phyloP scores from a whole-genome alignment of 1,284 basidiomycete species.

The Trichosporon faecale region DNA sequence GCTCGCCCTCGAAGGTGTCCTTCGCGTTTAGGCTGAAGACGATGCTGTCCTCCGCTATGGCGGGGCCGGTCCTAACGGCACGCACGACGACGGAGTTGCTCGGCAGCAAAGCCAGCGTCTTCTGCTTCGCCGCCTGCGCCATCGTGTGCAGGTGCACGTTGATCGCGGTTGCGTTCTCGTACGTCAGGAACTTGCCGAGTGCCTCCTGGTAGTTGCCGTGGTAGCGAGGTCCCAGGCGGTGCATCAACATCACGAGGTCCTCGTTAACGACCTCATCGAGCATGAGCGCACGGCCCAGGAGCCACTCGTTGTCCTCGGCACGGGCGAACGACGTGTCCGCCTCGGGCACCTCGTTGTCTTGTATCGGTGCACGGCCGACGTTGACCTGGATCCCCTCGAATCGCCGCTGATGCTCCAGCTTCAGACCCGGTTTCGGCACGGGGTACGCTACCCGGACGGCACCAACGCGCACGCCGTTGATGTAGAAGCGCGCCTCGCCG shows the following conservation, averaged over 20 bases:
- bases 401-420: neutral
- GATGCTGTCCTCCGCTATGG: conserved; percentile 47
- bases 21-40: conserved; percentile 44
- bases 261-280: conserved; percentile 49
- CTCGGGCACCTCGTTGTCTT: neutral
- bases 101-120: conserved; percentile 36
- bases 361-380: conserved; percentile 14
- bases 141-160: conserved; percentile 48
- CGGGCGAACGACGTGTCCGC: conserved; percentile 22
- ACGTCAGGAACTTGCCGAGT: conserved; percentile 51
- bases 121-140: conserved; percentile 38
- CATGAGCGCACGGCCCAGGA: conserved; percentile 42
- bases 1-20: conserved; percentile 30
- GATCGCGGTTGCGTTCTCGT: conserved; percentile 51
- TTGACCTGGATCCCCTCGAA: conserved; percentile 17
- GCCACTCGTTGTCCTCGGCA: conserved; percentile 48
- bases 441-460: conserved; percentile 43
- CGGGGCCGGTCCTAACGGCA: conserved; percentile 46
- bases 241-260: conserved; percentile 47
- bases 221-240: conserved; percentile 51
- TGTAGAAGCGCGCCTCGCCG: conserved; percentile 42
- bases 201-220: conserved; percentile 50
- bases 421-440: conserved; percentile 21
- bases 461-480: conserved; percentile 45
- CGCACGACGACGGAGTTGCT: conserved; percentile 46